These are phyloP conservation scores for Leccinum barrowsii DNA, from an alignment of 768 basidiomycete species.

Conservation along the genomic window DNA sequence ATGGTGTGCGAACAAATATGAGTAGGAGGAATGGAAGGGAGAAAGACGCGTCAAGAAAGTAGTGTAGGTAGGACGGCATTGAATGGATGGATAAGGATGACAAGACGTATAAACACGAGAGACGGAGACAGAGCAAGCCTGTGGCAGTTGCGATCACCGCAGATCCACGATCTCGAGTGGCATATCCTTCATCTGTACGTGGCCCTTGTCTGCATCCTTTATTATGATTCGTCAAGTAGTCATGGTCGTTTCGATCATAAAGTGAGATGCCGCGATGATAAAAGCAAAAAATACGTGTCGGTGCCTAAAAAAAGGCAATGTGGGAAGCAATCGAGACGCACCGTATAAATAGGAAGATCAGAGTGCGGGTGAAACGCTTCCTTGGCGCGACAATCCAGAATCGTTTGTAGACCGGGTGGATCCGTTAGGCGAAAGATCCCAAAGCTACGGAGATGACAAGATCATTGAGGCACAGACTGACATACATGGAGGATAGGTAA, in stretches of 20 bases:
- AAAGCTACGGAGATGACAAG: conserved; percentile 40
- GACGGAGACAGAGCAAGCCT: background rate
- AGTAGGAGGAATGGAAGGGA: background rate
- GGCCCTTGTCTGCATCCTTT: conserved; percentile 82
- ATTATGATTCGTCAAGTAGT: background rate
- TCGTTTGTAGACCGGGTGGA: conserved; percentile 74
- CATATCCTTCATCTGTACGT: conserved; percentile 74
- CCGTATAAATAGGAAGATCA: conserved; percentile 82
- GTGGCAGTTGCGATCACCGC: conserved; percentile 33
- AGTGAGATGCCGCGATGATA: background rate
- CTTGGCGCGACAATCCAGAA: conserved; percentile 62
- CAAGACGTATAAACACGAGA: background rate
- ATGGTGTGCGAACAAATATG: background rate
- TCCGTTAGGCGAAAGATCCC: conserved; percentile 90
- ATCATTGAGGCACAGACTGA: background rate
- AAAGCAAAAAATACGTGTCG: background rate
- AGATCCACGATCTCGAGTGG: conserved; percentile 83
- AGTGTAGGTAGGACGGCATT: background rate
- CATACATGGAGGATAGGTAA: background rate
- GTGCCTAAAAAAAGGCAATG: background rate
- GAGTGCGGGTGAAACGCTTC: conserved; percentile 88
- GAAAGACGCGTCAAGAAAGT: conserved; percentile 1
- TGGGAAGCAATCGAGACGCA: conserved; percentile 36
- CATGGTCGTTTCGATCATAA: background rate
- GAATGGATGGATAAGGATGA: background rate